phyloP scores from a whole-genome alignment of 129 eudicot genomes.

The Ambrosia artemisiifolia region DNA sequence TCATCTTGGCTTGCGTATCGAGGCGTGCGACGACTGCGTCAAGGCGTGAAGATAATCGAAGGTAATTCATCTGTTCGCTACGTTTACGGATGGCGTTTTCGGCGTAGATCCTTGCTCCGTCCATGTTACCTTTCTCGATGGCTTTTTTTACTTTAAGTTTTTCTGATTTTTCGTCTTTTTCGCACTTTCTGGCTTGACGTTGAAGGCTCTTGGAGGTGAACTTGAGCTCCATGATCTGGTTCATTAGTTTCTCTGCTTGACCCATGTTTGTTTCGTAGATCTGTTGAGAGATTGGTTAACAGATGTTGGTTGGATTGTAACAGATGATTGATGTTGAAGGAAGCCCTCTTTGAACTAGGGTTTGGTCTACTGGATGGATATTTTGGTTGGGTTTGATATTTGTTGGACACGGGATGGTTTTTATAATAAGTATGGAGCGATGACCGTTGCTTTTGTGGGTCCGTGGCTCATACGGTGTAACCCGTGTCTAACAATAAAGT shows the following conservation, averaged over 20 bases:
- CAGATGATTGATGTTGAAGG: constrained; percentile 4
- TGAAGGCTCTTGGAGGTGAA: constrained; percentile 79
- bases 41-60: constrained; percentile 75
- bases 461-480: constrained; percentile 15
- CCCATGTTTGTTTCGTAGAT: constrained; percentile 48
- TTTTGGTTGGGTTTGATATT: not conserved
- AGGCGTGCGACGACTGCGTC: constrained; percentile 87
- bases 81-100: constrained; percentile 95
- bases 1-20: constrained; percentile 89
- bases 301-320: not conserved
- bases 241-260: constrained; percentile 85
- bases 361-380: constrained; percentile 14
- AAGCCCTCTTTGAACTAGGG: constrained; percentile 34
- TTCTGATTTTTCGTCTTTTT: constrained; percentile 85
- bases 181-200: constrained; percentile 81
- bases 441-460: constrained; percentile 31
- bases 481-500: constrained; percentile 6
- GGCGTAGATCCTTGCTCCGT: constrained; percentile 88
- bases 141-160: constrained; percentile 80
- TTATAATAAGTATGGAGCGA: not conserved
- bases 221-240: constrained; percentile 91
- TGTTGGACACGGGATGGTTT: not conserved
- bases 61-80: constrained; percentile 88
- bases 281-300: constrained; percentile 2
- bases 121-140: constrained; percentile 87